Conservation (phyloP, 2,329 filamentous ascomycete genomes). For the Triangularia verruculosa region DNA sequence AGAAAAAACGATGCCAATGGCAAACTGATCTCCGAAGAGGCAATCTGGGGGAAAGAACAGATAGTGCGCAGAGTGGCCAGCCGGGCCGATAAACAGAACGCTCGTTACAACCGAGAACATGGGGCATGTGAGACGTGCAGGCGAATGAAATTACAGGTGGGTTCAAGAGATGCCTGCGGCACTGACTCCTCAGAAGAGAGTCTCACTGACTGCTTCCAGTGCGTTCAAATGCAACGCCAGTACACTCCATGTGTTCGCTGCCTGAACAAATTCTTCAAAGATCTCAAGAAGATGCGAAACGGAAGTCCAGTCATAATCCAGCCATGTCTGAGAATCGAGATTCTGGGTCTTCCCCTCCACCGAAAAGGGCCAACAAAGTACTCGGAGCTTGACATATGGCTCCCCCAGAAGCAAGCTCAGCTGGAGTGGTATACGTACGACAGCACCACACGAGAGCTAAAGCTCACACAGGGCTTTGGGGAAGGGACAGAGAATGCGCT, state of each 20-base stretch:
- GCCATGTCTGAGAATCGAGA: neutral
- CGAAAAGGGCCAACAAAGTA: neutral
- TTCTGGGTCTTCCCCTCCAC: neutral
- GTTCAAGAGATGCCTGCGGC: no score
- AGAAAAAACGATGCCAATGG: neutral
- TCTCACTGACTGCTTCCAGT: neutral
- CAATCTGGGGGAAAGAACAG: neutral
- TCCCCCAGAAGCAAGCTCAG: neutral
- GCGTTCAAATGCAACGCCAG: neutral
- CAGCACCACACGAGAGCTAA: neutral
- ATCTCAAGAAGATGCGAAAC: neutral
- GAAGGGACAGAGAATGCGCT: neutral
- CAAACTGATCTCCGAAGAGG: neutral
- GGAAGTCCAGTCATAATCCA: neutral
- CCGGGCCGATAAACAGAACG: neutral
- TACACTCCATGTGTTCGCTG: neutral
- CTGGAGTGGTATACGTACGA: neutral
- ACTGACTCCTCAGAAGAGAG: no score
- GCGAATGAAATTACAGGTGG: neutral
- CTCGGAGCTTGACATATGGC: neutral
- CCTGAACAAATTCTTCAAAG: neutral
- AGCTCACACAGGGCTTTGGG: neutral
- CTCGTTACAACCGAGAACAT: neutral
- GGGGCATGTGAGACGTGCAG: neutral
- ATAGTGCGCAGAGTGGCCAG: neutral